Base-by-base conservation (phyloP, 345 rosid genomes). In the Eucalyptus dawsonii region DNA sequence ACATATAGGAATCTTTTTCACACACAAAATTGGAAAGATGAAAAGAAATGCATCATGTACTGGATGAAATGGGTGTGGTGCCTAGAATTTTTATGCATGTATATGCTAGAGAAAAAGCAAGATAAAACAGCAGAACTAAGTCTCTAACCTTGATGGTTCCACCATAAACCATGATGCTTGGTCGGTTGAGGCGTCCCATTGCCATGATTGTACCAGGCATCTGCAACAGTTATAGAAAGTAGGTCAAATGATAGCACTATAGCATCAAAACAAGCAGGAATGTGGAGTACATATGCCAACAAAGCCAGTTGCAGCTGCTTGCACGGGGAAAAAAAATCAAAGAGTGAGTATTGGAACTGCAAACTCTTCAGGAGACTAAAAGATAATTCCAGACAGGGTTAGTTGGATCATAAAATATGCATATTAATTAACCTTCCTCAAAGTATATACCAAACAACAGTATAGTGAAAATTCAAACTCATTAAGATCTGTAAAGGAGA, bases 191-290 rank as follows among this genome's bases (percentile, higher is more conserved):
- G 94, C 99, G 95, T 91, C 99, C 99, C 99, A 97, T 98, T 47
- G 99, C 99, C 95, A 98, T 98, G 88, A 98, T 95, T 34, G 99
- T 98, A 89, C 99, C 99, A 88, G 99, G 99, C 99, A 98, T 98
- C 99, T 98, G 90, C 89, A 89, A 19, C 76, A 89, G 69, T 72
- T 76, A 89, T 29, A 49, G 51, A 86, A 34, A 88, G 56, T 44
- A 50, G 42, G 47, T 37, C 29, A 76, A 76, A 76, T 1, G 15
- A 19, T 21, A 21, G 47, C 85, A 76, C 8, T 11, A 40, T 12
- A 3, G 42, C 27, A 76, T 76, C 29, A 4, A 19, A 40, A 72
- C 83, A 37, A 14, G 45, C 44, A 72, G 14, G 45, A 76, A 76
- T 37, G 85, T 3, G 47, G 29, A 11, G 85, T 40, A 76, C 5